These are phyloP conservation scores for Solanum virginianum DNA, from an alignment of 257 asterid genomes.

Conservation along the genomic window DNA sequence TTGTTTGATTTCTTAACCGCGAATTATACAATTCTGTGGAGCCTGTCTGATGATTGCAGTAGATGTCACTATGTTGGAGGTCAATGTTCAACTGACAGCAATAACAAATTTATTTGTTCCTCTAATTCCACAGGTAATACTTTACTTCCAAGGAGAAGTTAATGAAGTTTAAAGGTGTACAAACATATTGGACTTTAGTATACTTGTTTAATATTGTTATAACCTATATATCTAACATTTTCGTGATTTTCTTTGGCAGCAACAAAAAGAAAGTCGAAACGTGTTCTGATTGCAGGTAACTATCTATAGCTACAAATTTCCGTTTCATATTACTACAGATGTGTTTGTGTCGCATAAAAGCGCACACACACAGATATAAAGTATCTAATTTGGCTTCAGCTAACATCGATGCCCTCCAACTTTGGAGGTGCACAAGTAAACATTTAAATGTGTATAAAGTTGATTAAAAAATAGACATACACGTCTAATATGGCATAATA, in stretches of 20 bases:
- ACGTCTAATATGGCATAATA: not conserved
- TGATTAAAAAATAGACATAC: fast-evolving
- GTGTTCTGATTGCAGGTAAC: not conserved
- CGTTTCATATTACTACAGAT: not conserved
- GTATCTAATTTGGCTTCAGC: not conserved
- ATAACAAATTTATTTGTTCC: not conserved
- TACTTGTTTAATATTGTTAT: no score
- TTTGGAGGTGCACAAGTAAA: not conserved
- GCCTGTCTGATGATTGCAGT: not conserved
- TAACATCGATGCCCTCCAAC: not conserved
- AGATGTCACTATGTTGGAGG: not conserved
- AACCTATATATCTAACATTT: not conserved
- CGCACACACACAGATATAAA: not conserved
- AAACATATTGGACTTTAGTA: no score
- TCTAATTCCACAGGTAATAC: not conserved
- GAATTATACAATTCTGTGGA: not conserved
- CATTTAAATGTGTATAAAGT: not conserved
- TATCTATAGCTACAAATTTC: not conserved
- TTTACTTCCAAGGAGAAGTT: not conserved
- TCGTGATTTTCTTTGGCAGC: not conserved
- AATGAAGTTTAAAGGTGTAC: no score
- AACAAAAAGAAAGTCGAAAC: not conserved
- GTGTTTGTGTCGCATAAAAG: not conserved
- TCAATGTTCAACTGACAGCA: not conserved
- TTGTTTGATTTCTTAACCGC: not conserved